A percentile compares a stretch with the other conserved stretches of the same genome.
phyloP scores from a whole-genome alignment of 2,329 filamentous ascomycete genomes.

The Aspergillus sp. region DNA sequence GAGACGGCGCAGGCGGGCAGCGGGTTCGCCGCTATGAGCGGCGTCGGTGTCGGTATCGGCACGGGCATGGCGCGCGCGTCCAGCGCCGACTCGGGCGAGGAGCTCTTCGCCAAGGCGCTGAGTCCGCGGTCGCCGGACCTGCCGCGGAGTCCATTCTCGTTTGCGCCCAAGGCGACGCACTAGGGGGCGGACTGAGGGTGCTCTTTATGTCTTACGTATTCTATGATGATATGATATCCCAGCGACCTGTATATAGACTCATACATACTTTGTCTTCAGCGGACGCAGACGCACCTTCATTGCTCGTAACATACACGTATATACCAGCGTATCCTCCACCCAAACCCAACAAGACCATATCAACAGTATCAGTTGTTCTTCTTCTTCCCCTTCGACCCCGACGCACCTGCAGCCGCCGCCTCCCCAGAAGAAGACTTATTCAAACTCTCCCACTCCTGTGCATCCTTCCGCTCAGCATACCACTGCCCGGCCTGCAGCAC shows the following conservation, averaged over 20 bases:
- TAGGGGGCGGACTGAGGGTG: not conserved
- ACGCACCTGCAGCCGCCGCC: not conserved
- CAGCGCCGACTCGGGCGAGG: constrained; percentile 65
- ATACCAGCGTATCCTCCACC: not conserved
- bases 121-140: constrained; percentile 85
- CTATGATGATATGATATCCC: not conserved
- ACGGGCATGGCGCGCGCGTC: constrained; percentile 32
- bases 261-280: not conserved
- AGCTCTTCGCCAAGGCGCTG: constrained; percentile 82
- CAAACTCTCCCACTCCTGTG: constrained; percentile 70
- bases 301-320: not conserved
- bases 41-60: no score
- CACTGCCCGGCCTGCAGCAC: constrained; percentile 95
- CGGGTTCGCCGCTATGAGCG: constrained; percentile 31
- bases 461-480: constrained; percentile 95
- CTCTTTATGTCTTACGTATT: no score
- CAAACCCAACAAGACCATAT: not conserved
- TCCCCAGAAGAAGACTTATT: constrained; percentile 46
- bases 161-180: constrained; percentile 37
- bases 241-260: not conserved
- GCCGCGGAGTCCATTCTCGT: constrained; percentile 76
- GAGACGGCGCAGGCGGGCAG: constrained; percentile 19
- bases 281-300: no score
- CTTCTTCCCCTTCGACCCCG: not conserved
- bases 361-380: constrained; percentile 3